Evolutionary conservation across 176 grass and related monocot species (phyloP).

Genomic region (Triticum timopheevii): DNA sequence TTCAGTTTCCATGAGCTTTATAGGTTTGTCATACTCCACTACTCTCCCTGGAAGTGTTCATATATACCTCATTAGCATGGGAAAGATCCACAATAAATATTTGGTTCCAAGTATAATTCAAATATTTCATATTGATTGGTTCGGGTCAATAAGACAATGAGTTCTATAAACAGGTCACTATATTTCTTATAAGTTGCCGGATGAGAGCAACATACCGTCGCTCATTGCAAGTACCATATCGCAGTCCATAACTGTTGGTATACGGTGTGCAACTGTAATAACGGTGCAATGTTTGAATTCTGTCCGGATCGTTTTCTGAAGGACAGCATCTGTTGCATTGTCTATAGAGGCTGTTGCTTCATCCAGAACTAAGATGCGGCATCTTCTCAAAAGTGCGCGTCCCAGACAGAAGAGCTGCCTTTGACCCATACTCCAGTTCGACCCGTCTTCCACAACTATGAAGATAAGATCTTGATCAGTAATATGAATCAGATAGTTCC

Average conservation of each 20-base stretch:
- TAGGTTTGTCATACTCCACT: too few relatives aligned
- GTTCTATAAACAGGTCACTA: too few relatives aligned
- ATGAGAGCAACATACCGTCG: conserved; percentile 50
- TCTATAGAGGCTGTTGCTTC: conserved; percentile 92
- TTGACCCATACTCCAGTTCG: conserved; percentile 98
- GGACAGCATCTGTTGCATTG: conserved; percentile 86
- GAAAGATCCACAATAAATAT: too few relatives aligned
- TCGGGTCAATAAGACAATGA: too few relatives aligned
- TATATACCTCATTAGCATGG: too few relatives aligned
- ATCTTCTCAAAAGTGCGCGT: conserved; percentile 70
- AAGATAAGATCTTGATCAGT: neutral
- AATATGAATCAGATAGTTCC: neutral
- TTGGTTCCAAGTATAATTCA: neutral
- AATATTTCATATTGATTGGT: neutral
- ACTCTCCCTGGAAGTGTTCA: too few relatives aligned
- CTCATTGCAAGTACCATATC: conserved; percentile 77
- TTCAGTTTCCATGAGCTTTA: too few relatives aligned
- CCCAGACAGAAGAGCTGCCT: conserved; percentile 91
- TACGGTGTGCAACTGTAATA: conserved; percentile 83
- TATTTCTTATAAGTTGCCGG: too few relatives aligned
- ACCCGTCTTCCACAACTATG: conserved; percentile 82
- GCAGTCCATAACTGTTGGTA: conserved; percentile 92
- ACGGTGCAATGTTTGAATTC: conserved; percentile 82
- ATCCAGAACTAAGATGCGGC: conserved; percentile 73
- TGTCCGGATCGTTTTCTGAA: conserved; percentile 80